Conservation (phyloP, 139 green algal genomes). For the Volvox africanus region DNA sequence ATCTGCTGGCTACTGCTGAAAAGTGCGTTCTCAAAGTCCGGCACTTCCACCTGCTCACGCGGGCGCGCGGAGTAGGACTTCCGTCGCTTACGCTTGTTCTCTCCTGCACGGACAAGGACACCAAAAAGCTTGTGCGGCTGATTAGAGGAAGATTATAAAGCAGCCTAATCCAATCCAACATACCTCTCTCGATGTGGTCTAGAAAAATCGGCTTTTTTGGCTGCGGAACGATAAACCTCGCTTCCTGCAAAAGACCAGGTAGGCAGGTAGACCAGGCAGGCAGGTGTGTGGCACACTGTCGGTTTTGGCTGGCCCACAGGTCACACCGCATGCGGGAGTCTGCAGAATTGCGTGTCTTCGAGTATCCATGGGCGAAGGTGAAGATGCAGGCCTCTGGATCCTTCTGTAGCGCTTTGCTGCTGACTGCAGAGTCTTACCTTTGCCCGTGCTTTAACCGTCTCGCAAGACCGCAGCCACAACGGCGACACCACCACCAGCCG, state of each 20-base stretch:
- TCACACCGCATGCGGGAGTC: too few species aligned
- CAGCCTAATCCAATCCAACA: too few species aligned
- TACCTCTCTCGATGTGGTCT: too few species aligned
- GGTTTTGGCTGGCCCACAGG: too few species aligned
- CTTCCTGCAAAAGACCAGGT: constrained; percentile 12
- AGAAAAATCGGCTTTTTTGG: constrained; percentile 38
- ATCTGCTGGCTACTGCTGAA: constrained; percentile 70
- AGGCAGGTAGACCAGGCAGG: too few species aligned
- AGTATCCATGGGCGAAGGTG: too few species aligned
- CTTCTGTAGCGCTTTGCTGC: too few species aligned
- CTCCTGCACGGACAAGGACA: background rate
- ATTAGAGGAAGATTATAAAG: too few species aligned
- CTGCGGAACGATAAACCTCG: background rate
- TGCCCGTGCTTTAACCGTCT: constrained; percentile 18
- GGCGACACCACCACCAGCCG: constrained; percentile 47
- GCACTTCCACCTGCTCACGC: constrained; percentile 13
- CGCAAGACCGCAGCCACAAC: constrained; percentile 58
- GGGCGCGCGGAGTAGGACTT: constrained; percentile 22
- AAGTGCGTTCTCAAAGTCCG: constrained; percentile 49
- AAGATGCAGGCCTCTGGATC: too few species aligned
- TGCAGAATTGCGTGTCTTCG: too few species aligned
- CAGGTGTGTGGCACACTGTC: too few species aligned
- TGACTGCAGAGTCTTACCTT: constrained; percentile 26
- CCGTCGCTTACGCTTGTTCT: constrained; percentile 29
- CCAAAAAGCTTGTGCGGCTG: too few species aligned